A percentile compares a stretch with the other conserved stretches of the same genome.
phyloP scores from a whole-genome alignment of 495 filamentous ascomycete genomes.

The Viridothelium virens region DNA sequence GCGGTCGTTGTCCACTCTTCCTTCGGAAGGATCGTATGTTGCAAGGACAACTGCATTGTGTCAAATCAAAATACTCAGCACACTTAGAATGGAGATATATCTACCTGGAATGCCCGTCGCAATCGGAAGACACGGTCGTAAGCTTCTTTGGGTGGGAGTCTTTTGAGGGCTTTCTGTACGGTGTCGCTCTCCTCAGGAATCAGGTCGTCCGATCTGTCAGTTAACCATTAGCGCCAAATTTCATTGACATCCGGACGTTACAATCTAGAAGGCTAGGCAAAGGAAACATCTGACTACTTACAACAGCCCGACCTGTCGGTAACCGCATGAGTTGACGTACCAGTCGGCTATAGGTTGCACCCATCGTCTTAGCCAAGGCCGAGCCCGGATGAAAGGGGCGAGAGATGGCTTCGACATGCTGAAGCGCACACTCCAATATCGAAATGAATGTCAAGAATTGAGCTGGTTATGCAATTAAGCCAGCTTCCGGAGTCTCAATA shows the following conservation, averaged over 20 bases:
- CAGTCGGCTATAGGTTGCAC: slow-evolving; percentile 71
- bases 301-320: slow-evolving; percentile 87
- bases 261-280: neutral
- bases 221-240: slow-evolving; percentile 18
- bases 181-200: slow-evolving; percentile 81
- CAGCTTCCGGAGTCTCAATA: neutral
- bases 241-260: neutral
- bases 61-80: slow-evolving; percentile 24
- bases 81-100: slow-evolving; percentile 17
- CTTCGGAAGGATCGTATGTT: slow-evolving; percentile 80
- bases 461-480: neutral
- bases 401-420: slow-evolving; percentile 69
- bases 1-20: slow-evolving; percentile 70
- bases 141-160: slow-evolving; percentile 77
- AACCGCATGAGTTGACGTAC: slow-evolving; percentile 81
- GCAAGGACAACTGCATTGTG: slow-evolving; percentile 58
- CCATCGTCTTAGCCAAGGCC: slow-evolving; percentile 74
- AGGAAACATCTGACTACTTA: slow-evolving; percentile 40
- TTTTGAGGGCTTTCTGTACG: slow-evolving; percentile 80
- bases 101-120: slow-evolving; percentile 86
- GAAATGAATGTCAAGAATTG: neutral
- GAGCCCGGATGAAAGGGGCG: slow-evolving; percentile 62
- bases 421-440: slow-evolving; percentile 17
- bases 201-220: slow-evolving; percentile 75
- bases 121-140: slow-evolving; percentile 98